phyloP scores from a whole-genome alignment of 768 basidiomycete species.

The Sarcomyxa edulis region DNA sequence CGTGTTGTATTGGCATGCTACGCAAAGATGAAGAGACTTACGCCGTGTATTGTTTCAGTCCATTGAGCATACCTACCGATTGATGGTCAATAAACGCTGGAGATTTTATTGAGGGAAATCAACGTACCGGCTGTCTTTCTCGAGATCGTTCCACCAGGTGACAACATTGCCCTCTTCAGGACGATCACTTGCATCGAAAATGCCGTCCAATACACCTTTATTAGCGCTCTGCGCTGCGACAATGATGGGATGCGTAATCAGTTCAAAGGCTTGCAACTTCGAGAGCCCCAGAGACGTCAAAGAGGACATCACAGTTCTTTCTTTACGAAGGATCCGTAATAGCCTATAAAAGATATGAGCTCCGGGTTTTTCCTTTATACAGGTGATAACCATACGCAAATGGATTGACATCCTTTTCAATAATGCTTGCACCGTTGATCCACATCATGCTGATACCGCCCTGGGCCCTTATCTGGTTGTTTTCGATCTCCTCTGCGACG shows the following conservation, averaged over 20 bases:
- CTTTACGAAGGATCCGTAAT: conserved; percentile 66
- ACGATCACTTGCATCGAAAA: conserved; percentile 92
- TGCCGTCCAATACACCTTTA: conserved; percentile 53
- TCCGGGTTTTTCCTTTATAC: too few species aligned
- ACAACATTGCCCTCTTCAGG: conserved; percentile 71
- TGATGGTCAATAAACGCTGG: neutral
- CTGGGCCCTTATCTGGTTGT: conserved; percentile 50
- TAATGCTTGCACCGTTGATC: conserved; percentile 72
- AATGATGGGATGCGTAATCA: conserved; percentile 64
- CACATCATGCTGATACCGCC: conserved; percentile 58
- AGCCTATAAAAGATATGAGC: conserved; percentile 26
- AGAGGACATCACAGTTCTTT: conserved; percentile 55
- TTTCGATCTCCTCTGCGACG: conserved; percentile 49
- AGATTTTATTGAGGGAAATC: conserved; percentile 11
- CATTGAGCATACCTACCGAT: conserved; percentile 43
- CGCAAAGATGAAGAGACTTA: conserved; percentile 20
- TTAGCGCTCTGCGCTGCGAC: conserved; percentile 42
- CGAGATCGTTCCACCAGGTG: conserved; percentile 88
- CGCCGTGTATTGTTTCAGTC: conserved; percentile 44
- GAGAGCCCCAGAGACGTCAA: conserved; percentile 60
- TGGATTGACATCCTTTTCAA: conserved; percentile 61
- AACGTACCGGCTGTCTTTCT: conserved; percentile 67
- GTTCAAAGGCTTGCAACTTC: conserved; percentile 59
- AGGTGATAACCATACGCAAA: conserved; percentile 30
- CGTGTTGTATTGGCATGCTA: neutral